These are phyloP conservation scores for Exophiala calicioides DNA, from an alignment of 2,329 filamentous ascomycete species.

Conservation along the genomic window DNA sequence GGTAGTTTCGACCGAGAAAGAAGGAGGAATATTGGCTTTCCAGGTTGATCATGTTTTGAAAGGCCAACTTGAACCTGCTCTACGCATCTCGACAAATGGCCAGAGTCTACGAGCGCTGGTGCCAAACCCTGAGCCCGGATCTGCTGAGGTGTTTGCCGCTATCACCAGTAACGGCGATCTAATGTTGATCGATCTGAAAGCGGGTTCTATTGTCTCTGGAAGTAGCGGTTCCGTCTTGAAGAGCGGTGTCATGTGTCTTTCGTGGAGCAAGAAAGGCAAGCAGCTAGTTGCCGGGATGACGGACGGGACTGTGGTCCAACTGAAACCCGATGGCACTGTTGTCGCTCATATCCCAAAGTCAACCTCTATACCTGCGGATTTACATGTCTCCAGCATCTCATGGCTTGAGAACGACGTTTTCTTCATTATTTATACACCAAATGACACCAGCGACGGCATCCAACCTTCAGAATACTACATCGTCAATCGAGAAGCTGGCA, in stretches of 20 bases:
- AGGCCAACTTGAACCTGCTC: constrained; percentile 66
- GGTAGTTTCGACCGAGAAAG: constrained; percentile 76
- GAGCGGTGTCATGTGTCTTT: constrained; percentile 74
- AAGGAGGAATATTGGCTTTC: constrained; percentile 81
- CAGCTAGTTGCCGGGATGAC: constrained; percentile 84
- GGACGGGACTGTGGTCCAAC: constrained; percentile 77
- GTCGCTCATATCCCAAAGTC: constrained; percentile 81
- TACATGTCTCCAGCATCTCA: constrained; percentile 74
- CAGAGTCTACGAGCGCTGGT: constrained; percentile 71
- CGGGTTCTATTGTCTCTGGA: constrained; percentile 59
- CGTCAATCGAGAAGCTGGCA: constrained; percentile 65
- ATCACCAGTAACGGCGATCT: constrained; percentile 80
- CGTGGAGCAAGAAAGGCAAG: constrained; percentile 92
- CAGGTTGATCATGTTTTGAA: constrained; percentile 68
- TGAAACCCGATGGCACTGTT: constrained; percentile 75
- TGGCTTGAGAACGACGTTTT: constrained; percentile 92
- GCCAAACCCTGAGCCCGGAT: constrained; percentile 62
- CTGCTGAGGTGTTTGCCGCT: constrained; percentile 74
- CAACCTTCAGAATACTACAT: constrained; percentile 75
- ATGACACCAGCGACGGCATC: constrained; percentile 44
- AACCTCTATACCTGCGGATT: constrained; percentile 62
- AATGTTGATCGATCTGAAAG: constrained; percentile 77
- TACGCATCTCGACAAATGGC: constrained; percentile 76
- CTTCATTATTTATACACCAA: constrained; percentile 73
- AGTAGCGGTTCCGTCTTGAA: constrained; percentile 67